phyloP scores from a whole-genome alignment of 1,284 basidiomycete genomes.

The Golubevia pallescens region DNA sequence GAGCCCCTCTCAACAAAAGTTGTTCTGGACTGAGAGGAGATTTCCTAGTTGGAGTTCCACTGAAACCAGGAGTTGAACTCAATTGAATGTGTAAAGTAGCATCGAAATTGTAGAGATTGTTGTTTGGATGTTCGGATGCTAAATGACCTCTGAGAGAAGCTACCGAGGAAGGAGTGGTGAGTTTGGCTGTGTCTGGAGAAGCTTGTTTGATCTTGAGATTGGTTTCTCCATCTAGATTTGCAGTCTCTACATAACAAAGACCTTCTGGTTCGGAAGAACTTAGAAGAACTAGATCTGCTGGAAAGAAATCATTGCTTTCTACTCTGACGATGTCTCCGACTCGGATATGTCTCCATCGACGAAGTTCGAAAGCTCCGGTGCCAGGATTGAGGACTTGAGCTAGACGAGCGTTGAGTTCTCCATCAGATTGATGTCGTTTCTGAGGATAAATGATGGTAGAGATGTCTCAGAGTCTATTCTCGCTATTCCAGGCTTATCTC shows the following conservation, averaged over 20 bases:
- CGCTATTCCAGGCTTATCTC: not conserved
- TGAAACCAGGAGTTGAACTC: constrained; percentile 48
- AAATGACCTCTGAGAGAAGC: constrained; percentile 79
- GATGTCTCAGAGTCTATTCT: not conserved
- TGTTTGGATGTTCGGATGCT: constrained; percentile 94
- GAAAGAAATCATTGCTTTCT: constrained; percentile 91
- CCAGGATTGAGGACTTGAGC: constrained; percentile 77
- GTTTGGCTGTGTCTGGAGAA: constrained; percentile 77
- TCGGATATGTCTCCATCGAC: constrained; percentile 85
- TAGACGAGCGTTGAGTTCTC: constrained; percentile 83
- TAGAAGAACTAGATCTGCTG: constrained; percentile 88
- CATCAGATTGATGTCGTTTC: constrained; percentile 94
- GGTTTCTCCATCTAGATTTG: constrained; percentile 96
- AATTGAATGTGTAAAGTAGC: constrained; percentile 71
- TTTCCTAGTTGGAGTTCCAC: constrained; percentile 47
- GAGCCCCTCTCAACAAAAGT: constrained; percentile 89
- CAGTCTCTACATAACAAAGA: constrained; percentile 95
- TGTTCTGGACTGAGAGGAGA: constrained; percentile 94
- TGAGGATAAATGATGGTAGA: constrained; percentile 6
- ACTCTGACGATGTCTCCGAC: constrained; percentile 93
- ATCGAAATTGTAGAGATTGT: constrained; percentile 95
- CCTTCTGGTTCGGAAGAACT: constrained; percentile 95
- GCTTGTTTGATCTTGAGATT: constrained; percentile 99
- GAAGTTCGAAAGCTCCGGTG: constrained; percentile 74
- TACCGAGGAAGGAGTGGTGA: constrained; percentile 80